phyloP scores from a whole-genome alignment of 2,329 filamentous ascomycete species.

The Eutypa lata region DNA sequence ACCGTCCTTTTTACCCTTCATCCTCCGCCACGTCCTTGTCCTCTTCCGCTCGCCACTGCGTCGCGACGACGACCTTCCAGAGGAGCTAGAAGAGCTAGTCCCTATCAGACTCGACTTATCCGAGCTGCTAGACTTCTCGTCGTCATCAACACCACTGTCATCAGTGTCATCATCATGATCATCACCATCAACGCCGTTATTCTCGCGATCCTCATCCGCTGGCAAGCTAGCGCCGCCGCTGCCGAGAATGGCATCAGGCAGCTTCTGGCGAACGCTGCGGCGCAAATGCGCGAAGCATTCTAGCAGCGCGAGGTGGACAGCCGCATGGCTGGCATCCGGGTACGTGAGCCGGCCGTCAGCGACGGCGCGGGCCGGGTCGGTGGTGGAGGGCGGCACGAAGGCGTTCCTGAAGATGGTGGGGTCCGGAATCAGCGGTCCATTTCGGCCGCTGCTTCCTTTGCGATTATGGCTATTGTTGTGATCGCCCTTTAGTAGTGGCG shows the following conservation, averaged over 20 bases:
- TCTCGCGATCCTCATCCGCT: not conserved
- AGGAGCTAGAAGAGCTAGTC: too few species aligned
- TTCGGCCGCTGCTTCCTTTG: not conserved
- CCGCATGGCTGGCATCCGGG: slow-evolving; percentile 2
- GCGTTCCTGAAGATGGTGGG: slow-evolving; percentile 2
- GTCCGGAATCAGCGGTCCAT: not conserved
- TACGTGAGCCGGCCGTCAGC: not conserved
- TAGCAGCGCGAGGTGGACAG: slow-evolving; percentile 1
- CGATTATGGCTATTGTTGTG: too few species aligned
- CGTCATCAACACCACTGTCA: too few species aligned
- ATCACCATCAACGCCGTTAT: too few species aligned
- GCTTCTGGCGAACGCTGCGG: not conserved
- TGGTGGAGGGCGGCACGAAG: not conserved
- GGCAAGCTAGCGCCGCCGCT: not conserved
- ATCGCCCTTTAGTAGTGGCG: too few species aligned
- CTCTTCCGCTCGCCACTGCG: too few species aligned
- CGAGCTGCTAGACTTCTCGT: too few species aligned
- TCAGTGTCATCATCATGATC: too few species aligned
- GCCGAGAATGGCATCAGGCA: not conserved
- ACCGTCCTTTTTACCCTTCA: too few species aligned
- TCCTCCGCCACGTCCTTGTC: not conserved
- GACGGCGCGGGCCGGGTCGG: not conserved
- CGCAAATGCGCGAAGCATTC: slow-evolving; percentile 1
- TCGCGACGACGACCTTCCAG: too few species aligned
- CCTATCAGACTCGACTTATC: too few species aligned